Conservation (phyloP, 2,329 filamentous ascomycete genomes). For the Pyrenochaeta sp. region DNA sequence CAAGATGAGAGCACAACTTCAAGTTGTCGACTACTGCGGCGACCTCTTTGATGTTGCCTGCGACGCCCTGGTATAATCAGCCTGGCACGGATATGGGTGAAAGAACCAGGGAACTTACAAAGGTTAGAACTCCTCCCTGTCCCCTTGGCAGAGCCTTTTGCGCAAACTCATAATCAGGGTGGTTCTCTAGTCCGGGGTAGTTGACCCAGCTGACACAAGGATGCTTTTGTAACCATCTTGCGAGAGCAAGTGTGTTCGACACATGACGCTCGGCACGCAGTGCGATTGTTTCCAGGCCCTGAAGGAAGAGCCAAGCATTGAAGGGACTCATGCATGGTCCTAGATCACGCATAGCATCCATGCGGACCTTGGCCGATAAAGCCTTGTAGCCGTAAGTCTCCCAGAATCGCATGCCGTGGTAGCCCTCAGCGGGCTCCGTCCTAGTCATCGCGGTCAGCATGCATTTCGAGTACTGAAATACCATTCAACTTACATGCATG, state of each 20-base stretch:
- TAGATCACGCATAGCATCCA: constrained; percentile 34
- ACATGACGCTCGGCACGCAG: constrained; percentile 31
- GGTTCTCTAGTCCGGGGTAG: constrained; percentile 32
- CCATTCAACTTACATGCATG: constrained; percentile 18
- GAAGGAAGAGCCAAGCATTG: constrained; percentile 32
- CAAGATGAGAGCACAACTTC: constrained; percentile 30
- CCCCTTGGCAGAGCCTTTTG: constrained; percentile 27
- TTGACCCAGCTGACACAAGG: constrained; percentile 33
- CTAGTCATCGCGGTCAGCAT: neutral
- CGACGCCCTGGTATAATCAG: constrained; percentile 12
- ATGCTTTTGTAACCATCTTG: constrained; percentile 29
- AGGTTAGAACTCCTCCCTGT: constrained; percentile 32
- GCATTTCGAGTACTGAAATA: neutral
- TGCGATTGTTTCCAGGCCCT: constrained; percentile 33
- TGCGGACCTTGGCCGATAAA: constrained; percentile 26
- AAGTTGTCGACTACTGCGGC: constrained; percentile 31
- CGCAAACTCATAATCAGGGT: constrained; percentile 27
- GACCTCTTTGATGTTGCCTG: constrained; percentile 29
- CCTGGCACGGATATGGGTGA: neutral
- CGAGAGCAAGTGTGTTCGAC: constrained; percentile 29
- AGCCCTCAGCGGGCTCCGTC: constrained; percentile 29
- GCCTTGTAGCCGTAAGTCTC: constrained; percentile 28
- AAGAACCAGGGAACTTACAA: constrained; percentile 6
- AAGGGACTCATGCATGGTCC: constrained; percentile 30
- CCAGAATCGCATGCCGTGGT: constrained; percentile 35